phyloP scores from a whole-genome alignment of 495 filamentous ascomycete genomes.

The Geopyxis carbonaria region DNA sequence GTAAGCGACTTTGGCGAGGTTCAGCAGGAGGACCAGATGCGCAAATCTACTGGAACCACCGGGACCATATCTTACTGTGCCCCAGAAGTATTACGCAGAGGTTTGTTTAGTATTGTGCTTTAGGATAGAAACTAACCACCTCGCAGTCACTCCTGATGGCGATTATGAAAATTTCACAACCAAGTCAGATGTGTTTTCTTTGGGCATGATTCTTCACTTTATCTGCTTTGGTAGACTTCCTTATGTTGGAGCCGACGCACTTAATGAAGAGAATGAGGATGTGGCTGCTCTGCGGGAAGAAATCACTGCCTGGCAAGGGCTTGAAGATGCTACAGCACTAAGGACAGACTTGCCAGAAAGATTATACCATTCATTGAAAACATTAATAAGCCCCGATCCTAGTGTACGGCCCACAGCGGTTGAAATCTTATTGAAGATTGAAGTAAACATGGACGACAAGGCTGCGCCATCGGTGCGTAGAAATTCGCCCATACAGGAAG shows the following conservation, averaged over 20 bases:
- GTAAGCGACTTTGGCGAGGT: constrained; percentile 98
- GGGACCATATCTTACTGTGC: constrained; percentile 97
- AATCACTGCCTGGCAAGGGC: constrained; percentile 73
- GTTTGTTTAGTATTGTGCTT: constrained; percentile 3
- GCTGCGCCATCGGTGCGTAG: constrained; percentile 30
- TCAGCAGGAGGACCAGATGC: constrained; percentile 57
- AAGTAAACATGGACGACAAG: constrained; percentile 47
- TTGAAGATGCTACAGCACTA: constrained; percentile 53
- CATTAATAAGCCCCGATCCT: constrained; percentile 63
- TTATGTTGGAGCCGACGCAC: constrained; percentile 60
- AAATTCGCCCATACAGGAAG: constrained; percentile 26
- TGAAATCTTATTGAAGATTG: constrained; percentile 70
- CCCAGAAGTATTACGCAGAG: constrained; percentile 68
- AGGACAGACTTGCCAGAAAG: constrained; percentile 71
- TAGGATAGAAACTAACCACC: neutral
- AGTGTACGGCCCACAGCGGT: constrained; percentile 63
- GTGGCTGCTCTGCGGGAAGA: constrained; percentile 75
- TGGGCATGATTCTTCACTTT: constrained; percentile 97
- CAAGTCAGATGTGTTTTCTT: constrained; percentile 90
- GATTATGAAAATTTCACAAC: constrained; percentile 78
- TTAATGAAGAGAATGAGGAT: constrained; percentile 86
- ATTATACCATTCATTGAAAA: constrained; percentile 68
- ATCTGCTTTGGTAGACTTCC: constrained; percentile 86
- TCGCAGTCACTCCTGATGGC: constrained; percentile 39
- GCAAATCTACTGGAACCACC: constrained; percentile 80